These are phyloP conservation scores for Naganishia sp. DNA, from an alignment of 1,284 basidiomycete genomes.

Conservation along the genomic window DNA sequence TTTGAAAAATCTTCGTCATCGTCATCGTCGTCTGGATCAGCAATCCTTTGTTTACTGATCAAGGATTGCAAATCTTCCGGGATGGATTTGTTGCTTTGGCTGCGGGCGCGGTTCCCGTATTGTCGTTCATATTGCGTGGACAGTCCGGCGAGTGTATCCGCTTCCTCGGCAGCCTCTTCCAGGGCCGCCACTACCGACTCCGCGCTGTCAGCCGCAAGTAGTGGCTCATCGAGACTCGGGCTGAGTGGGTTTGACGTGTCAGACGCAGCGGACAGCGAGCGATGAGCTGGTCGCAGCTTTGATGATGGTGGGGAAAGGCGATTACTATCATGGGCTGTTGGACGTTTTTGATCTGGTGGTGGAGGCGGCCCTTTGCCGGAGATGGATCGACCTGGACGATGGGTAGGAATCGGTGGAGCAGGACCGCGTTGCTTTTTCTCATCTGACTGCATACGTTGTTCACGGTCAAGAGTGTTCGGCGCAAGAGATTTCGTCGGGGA, in stretches of 20 bases:
- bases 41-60: neutral
- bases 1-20: slow-evolving; percentile 45
- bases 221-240: slow-evolving; percentile 25
- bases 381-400: slow-evolving; percentile 27
- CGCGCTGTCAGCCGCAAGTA: slow-evolving; percentile 23
- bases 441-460: neutral
- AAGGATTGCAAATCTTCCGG: slow-evolving; percentile 14
- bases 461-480: neutral
- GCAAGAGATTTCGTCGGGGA: slow-evolving; percentile 24
- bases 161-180: slow-evolving; percentile 33
- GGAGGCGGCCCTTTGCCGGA: slow-evolving; percentile 42
- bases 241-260: slow-evolving; percentile 31
- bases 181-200: slow-evolving; percentile 27
- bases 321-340: neutral
- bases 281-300: neutral
- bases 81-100: slow-evolving; percentile 11
- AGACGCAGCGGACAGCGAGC: slow-evolving; percentile 12
- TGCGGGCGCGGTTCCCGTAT: slow-evolving; percentile 1
- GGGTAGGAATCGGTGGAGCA: slow-evolving; percentile 23
- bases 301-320: neutral
- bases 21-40: slow-evolving; percentile 26
- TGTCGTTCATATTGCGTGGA: slow-evolving; percentile 8
- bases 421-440: slow-evolving; percentile 15
- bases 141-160: neutral
- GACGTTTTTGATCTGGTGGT: slow-evolving; percentile 32